Evolutionary conservation across 805 yeast species (phyloP).

Genomic region (Ogataea allantospora): DNA sequence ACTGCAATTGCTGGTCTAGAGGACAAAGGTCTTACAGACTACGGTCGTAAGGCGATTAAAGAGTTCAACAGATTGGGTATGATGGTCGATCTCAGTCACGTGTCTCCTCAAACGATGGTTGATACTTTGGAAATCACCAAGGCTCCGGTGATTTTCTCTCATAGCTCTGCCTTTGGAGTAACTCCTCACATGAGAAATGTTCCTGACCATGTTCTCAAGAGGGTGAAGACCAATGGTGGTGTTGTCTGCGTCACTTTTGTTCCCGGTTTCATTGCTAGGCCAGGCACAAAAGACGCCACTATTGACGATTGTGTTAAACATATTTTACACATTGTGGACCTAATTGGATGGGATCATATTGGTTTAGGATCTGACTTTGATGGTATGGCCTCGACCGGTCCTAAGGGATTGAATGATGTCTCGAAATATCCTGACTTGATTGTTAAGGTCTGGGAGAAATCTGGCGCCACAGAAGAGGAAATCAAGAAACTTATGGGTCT

Average conservation of each 20-base stretch:
- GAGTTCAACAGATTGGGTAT: conserved; percentile 56
- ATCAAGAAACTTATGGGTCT: conserved; percentile 44
- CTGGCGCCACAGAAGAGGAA: conserved; percentile 45
- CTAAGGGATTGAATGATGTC: conserved; percentile 50
- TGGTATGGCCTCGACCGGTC: conserved; percentile 42
- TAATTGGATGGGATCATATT: conserved; percentile 52
- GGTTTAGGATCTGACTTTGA: conserved; percentile 55
- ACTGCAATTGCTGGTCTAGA: conserved; percentile 44
- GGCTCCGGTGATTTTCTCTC: conserved; percentile 51
- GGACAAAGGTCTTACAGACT: conserved; percentile 44
- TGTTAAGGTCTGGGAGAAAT: conserved; percentile 31
- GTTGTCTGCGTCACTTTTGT: conserved; percentile 49
- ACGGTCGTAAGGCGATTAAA: conserved; percentile 41
- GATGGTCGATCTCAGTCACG: conserved; percentile 53
- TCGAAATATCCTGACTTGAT: conserved; percentile 52
- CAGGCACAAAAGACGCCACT: conserved; percentile 29
- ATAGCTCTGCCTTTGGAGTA: conserved; percentile 43
- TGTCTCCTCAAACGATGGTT: conserved; percentile 46
- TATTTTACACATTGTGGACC: conserved; percentile 40
- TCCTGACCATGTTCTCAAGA: conserved; percentile 43
- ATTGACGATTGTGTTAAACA: conserved; percentile 50
- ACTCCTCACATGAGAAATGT: conserved; percentile 46
- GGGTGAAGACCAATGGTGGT: conserved; percentile 43
- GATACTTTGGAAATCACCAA: conserved; percentile 40
- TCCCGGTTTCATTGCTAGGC: conserved; percentile 37